Base-by-base conservation (phyloP, 1,284 basidiomycete species). In the Albatrellus sp. region DNA sequence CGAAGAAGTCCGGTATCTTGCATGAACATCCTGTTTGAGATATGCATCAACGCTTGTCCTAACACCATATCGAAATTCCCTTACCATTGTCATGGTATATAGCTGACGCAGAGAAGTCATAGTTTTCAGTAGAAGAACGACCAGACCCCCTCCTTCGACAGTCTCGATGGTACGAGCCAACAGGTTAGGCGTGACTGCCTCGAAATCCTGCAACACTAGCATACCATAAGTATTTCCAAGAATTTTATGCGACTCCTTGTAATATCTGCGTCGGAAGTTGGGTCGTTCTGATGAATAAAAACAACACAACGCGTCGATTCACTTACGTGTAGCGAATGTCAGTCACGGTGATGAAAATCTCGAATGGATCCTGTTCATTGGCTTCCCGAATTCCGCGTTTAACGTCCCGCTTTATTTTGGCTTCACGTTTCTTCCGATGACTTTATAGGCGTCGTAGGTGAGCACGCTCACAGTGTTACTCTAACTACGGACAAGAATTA, bases 221-320 rank as follows among this genome's bases (percentile, higher is more conserved):
- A 98, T 98, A 38, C 94, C 94, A 63, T 88, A 98, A 0, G 96
- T 98, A 60, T 97, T 90, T 56, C 96, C 96, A 29, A 98, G 80
- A 51, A 96, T 90, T 64, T 94, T 94, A 47, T 93, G 80, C 0
- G 90, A 91, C 57, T 97, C 92, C 61, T 94, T 96, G 70, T 96
- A 88, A 65, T 87, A 85, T 39, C 76, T 79, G 50, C 5, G 24
- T 14, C 19, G 14, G 13, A 35, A 19, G 10, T 29, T 46, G n/a
- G 48, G 38, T 16, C 5, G 10, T 3, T 47, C 3, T 34, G 19
- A 24, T 10, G n/a, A n/a, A n/a, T n/a, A n/a, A 34, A 19, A 3
- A 19, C 8, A 9, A n/a, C 13, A 16, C 17, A 44, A 24, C 29
- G 29, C 33, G 42, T 35, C 29, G 33, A 35, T 13, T 2, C 11